These are phyloP conservation scores for Ophiocordyceps australis DNA, from an alignment of 2,329 filamentous ascomycete genomes.

Conservation along the genomic window DNA sequence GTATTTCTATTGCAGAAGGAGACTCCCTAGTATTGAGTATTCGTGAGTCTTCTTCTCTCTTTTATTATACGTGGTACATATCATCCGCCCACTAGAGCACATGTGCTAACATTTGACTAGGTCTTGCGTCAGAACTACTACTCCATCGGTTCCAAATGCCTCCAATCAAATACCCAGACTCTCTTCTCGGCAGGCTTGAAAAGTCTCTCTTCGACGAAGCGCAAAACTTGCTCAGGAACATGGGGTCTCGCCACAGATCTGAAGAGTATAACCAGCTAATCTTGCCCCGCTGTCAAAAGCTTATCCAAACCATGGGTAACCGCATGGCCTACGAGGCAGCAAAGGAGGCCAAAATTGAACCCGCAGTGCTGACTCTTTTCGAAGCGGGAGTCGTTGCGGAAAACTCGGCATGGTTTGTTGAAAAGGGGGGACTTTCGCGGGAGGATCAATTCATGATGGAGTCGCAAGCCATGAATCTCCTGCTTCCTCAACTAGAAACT, in stretches of 20 bases:
- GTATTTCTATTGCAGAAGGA: constrained; percentile 6
- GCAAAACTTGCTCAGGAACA: too few species aligned
- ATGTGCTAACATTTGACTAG: neutral
- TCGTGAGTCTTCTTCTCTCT: constrained; percentile 5
- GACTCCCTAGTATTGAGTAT: constrained; percentile 10
- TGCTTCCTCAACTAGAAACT: too few species aligned
- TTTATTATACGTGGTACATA: constrained; percentile 1
- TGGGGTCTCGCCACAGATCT: too few species aligned
- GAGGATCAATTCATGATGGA: too few species aligned
- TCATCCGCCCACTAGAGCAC: constrained; percentile 1
- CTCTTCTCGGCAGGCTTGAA: constrained; percentile 7
- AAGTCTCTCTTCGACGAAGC: constrained; percentile 7
- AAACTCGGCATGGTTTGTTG: constrained; percentile 4
- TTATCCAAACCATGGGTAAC: constrained; percentile 9
- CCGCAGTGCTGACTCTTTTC: constrained; percentile 3
- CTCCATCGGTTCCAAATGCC: constrained; percentile 8
- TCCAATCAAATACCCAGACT: constrained; percentile 2
- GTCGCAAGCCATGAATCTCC: too few species aligned
- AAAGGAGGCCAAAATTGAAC: neutral
- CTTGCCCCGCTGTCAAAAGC: constrained; percentile 7
- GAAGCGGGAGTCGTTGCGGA: constrained; percentile 3
- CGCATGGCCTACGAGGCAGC: constrained; percentile 12
- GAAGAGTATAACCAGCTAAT: constrained; percentile 7
- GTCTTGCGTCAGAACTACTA: constrained; percentile 7
- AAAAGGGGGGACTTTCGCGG: neutral